These are phyloP conservation scores for Phaffia tasmanica DNA, from an alignment of 768 basidiomycete genomes.

Conservation along the genomic window DNA sequence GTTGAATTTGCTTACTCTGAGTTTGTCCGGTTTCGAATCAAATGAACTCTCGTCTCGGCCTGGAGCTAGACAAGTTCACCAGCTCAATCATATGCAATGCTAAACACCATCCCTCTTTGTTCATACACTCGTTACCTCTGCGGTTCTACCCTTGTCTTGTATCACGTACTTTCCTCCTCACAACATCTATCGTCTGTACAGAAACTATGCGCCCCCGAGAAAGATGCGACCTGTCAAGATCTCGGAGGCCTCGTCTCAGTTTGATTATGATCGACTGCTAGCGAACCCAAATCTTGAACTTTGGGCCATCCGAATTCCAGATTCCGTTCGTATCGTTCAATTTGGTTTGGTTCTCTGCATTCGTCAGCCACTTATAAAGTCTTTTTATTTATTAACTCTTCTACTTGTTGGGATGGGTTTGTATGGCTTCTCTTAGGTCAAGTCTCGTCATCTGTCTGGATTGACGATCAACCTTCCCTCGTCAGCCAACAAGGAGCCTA, in stretches of 20 bases:
- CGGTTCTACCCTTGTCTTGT: neutral
- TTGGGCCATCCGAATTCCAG: conserved; percentile 15
- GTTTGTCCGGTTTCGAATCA: neutral
- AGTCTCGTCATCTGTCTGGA: conserved; percentile 7
- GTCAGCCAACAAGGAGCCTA: neutral
- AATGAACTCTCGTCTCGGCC: neutral
- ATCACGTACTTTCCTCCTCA: neutral
- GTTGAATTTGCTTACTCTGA: no score
- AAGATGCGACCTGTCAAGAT: conserved; percentile 13
- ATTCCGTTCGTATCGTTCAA: neutral
- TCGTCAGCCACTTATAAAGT: neutral
- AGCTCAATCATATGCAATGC: conserved; percentile 1
- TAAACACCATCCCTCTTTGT: neutral
- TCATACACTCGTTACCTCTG: neutral
- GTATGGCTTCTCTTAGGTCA: neutral
- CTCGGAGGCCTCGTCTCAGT: conserved; percentile 7
- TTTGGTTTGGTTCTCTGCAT: neutral
- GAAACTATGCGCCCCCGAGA: conserved; percentile 12
- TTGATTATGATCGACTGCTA: conserved; percentile 12
- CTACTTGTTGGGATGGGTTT: neutral
- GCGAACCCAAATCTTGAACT: conserved; percentile 18
- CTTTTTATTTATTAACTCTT: neutral
- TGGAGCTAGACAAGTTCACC: neutral
- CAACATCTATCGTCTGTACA: neutral
- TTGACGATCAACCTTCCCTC: conserved; percentile 5